Percentiles rank a stretch among this genome's conserved stretches.
These are phyloP conservation scores for Daldinia childiae DNA, from an alignment of 495 filamentous ascomycete genomes.

Conservation along the genomic window DNA sequence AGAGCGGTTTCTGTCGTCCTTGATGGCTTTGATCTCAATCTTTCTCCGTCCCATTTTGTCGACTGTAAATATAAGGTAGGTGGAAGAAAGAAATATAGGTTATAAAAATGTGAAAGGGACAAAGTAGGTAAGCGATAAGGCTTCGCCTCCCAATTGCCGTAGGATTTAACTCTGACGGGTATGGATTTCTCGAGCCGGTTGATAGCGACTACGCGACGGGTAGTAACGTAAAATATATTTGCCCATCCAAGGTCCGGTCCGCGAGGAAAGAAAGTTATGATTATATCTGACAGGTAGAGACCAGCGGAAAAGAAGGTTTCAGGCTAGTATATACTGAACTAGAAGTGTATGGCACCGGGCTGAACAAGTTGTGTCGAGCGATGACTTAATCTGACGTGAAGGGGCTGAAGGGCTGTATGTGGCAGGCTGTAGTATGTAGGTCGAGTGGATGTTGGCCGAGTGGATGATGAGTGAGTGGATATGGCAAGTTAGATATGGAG, in stretches of 20 bases:
- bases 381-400: conserved; percentile 44
- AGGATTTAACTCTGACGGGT: conserved; percentile 32
- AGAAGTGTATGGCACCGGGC: neutral
- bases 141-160: conserved; percentile 37
- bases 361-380: conserved; percentile 2
- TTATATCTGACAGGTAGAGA: conserved; percentile 25
- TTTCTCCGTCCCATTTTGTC: conserved; percentile 71
- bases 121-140: conserved; percentile 19
- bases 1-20: conserved; percentile 98
- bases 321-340: conserved; percentile 19
- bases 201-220: conserved; percentile 31
- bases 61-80: conserved; percentile 9
- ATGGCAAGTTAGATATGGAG: conserved; percentile 8
- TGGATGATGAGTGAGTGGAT: conserved; percentile 9
- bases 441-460: conserved; percentile 8
- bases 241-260: conserved; percentile 4
- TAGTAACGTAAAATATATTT: conserved; percentile 34
- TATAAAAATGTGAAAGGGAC: conserved; percentile 9
- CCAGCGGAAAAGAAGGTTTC: conserved; percentile 16
- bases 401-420: conserved; percentile 20
- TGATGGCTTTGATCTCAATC: conserved; percentile 99
- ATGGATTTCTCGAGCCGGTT: conserved; percentile 32
- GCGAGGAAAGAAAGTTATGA: conserved; percentile 12
- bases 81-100: conserved; percentile 7
- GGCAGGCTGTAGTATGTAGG: neutral